Percentiles rank a stretch among this genome's conserved stretches.
phyloP scores from a whole-genome alignment of 176 grass and related monocot species.

The Canna indica region DNA sequence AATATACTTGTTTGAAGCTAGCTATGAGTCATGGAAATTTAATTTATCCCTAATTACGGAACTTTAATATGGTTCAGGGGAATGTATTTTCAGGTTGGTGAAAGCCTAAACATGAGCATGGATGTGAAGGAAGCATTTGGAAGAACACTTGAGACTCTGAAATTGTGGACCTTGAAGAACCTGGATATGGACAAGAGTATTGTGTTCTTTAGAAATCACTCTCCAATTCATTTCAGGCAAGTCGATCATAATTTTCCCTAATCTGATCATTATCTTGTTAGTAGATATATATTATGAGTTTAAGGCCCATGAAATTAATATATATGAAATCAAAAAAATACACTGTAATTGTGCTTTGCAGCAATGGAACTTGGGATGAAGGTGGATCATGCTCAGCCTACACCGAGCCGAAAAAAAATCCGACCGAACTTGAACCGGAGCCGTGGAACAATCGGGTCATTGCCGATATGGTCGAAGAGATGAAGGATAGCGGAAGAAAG shows the following conservation, averaged over 20 bases:
- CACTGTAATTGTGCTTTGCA: no score
- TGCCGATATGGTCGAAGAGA: conserved; percentile 1
- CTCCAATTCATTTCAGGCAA: conserved; percentile 31
- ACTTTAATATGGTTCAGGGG: conserved; percentile 21
- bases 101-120: conserved; percentile 22
- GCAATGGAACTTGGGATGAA: conserved; percentile 30
- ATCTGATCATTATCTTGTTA: no score
- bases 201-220: conserved; percentile 29
- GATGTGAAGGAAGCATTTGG: conserved; percentile 36
- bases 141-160: conserved; percentile 24
- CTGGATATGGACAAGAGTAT: conserved; percentile 12
- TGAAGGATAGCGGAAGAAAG: conserved; percentile 15
- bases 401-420: conserved; percentile 6
- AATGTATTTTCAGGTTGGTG: conserved; percentile 32
- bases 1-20: no score
- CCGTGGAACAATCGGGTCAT: conserved; percentile 30
- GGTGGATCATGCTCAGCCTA: conserved; percentile 18
- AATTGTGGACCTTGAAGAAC: conserved; percentile 23
- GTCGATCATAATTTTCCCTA: no score
- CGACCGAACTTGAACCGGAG: conserved; percentile 13
- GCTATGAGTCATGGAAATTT: no score
- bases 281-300: no score
- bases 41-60: no score
- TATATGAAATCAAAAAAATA: no score
- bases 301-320: no score